Base-by-base conservation (phyloP, 495 filamentous ascomycete species). In the Penicillium roqueforti region DNA sequence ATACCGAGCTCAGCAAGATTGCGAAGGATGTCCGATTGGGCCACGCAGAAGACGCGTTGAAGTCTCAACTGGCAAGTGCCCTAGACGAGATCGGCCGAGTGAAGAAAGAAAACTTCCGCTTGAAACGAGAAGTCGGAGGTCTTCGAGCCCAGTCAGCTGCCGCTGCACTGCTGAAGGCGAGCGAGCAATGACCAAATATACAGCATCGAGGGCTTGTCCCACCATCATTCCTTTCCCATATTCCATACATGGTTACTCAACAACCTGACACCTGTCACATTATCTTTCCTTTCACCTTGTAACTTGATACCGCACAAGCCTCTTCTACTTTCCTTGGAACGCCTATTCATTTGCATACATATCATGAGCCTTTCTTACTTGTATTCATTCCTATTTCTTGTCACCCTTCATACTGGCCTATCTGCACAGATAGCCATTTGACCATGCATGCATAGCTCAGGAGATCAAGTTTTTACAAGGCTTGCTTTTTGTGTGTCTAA, bases 1-100 rank as follows among this genome's bases (percentile, higher is more conserved):
- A 97, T 59, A 79, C 83, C 22, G 93, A 98, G 66, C 71, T 98
- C 42, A 87, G 81, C 48, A 91, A 89, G 75, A 86, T 97, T 49
- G 76, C 89, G 18, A 86, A 81, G 61, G 87, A 84, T 8, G 78
- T 93, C 31, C 87, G 86, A 62, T 78, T 79, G 5, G 83, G 86
- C 20, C 86, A 85, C 34, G 87, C 83, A 0, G 87, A 88, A 58
- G 85, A 88, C 56, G 87, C 89, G 57, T 58, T 95, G 53, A 71
- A 86, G 61, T 72, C 67, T n/a, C 78, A 83, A 60, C 61, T 96
- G 57, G 81, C 77, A 57, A 86, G 84, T 48, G 73, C 74, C 3
- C 71, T 85, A 53, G 87, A 87, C 51, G 89, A 93, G 66, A 78
- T 83, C 46, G 81, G 78, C 6, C 77, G 82, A 53, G 61, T 87